Conservation (phyloP, 495 filamentous ascomycete species). For the Lasiosphaeria miniovina region DNA sequence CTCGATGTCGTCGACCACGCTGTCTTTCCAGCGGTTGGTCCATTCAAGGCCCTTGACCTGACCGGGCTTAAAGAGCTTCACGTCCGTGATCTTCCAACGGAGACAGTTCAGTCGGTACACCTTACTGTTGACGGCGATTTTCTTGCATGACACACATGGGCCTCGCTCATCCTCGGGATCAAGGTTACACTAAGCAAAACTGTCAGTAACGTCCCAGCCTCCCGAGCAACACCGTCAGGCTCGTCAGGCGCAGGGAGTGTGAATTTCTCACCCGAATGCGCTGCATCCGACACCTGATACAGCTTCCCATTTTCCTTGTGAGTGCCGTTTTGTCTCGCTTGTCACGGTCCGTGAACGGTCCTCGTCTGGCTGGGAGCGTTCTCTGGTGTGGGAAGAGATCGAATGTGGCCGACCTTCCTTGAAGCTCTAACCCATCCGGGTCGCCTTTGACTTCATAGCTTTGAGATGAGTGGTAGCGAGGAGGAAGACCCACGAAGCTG, state of each 20-base stretch:
- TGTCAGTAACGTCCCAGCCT: constrained; percentile 11
- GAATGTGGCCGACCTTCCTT: constrained; percentile 9
- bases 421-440: constrained; percentile 13
- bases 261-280: constrained; percentile 47
- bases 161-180: constrained; percentile 41
- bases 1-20: constrained; percentile 47
- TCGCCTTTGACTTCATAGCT: constrained; percentile 15
- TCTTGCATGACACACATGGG: constrained; percentile 47
- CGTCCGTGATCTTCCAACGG: constrained; percentile 50
- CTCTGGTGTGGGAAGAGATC: constrained; percentile 21
- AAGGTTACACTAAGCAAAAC: constrained; percentile 39
- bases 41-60: constrained; percentile 50
- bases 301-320: constrained; percentile 50
- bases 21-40: constrained; percentile 51
- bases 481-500: constrained; percentile 5
- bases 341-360: constrained; percentile 47
- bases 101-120: constrained; percentile 47
- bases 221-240: not conserved
- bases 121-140: constrained; percentile 36
- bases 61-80: constrained; percentile 49
- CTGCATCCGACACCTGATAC: constrained; percentile 53
- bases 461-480: constrained; percentile 12
- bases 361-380: constrained; percentile 38
- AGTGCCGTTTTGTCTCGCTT: constrained; percentile 46
- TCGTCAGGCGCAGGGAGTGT: not conserved